Percentiles rank a stretch among this genome's conserved stretches.
Conservation (phyloP, 2,329 filamentous ascomycete species). For the Aspergillus aculeatinus region DNA sequence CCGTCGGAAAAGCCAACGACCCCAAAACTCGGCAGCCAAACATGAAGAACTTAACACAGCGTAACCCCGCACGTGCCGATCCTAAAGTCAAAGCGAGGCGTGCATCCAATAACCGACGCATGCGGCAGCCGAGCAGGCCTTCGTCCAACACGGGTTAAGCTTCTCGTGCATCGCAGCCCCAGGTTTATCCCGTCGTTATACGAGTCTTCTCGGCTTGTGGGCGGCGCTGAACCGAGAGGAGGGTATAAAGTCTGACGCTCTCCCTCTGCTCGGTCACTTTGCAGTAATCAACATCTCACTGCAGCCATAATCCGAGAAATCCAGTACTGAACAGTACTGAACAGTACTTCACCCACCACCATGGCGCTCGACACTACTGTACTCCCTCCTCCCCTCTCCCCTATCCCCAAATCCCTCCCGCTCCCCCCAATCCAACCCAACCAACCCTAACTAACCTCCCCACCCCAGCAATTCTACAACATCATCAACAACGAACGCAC, state of each 20-base stretch:
- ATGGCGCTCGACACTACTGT: slow-evolving; percentile 18
- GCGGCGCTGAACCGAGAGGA: too few relatives aligned
- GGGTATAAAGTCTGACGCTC: too few relatives aligned
- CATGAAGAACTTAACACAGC: not conserved
- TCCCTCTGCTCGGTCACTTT: too few relatives aligned
- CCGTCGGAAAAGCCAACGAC: too few relatives aligned
- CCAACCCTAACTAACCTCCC: not conserved
- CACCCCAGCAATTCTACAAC: slow-evolving; percentile 48
- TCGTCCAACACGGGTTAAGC: too few relatives aligned
- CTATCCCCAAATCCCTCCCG: too few relatives aligned
- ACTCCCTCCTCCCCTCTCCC: not conserved
- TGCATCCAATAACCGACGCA: not conserved
- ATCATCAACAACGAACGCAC: slow-evolving; percentile 52
- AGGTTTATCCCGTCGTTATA: too few relatives aligned
- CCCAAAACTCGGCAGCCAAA: not conserved
- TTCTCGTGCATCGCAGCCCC: too few relatives aligned
- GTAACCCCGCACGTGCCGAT: not conserved
- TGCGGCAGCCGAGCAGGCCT: not conserved
- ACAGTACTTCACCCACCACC: not conserved
- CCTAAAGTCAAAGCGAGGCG: not conserved
- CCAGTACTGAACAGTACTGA: too few relatives aligned
- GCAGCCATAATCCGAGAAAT: too few relatives aligned
- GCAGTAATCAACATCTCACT: too few relatives aligned
- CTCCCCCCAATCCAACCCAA: not conserved
- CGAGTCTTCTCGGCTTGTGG: too few relatives aligned